Evolutionary conservation across 768 basidiomycete species (phyloP).

Genomic region (Suillus occidentalis): DNA sequence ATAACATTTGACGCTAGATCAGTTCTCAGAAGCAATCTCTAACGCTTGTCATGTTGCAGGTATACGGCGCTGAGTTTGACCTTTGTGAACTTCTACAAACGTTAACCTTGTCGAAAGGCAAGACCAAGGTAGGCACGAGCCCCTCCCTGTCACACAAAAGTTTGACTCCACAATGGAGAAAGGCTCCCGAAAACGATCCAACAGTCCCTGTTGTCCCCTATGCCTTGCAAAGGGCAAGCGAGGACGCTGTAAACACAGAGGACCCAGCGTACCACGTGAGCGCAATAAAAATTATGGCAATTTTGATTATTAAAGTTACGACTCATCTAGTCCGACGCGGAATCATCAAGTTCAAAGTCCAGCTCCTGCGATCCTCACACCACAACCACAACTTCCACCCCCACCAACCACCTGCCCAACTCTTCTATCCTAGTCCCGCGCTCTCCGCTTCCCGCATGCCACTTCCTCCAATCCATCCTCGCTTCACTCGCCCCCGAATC

Average conservation of each 20-base stretch:
- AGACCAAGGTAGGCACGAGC: constrained; percentile 30
- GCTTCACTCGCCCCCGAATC: constrained; percentile 49
- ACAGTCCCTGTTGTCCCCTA: constrained; percentile 21
- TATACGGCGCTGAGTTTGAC: constrained; percentile 39
- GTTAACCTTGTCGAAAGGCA: constrained; percentile 45
- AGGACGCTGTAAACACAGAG: constrained; percentile 44
- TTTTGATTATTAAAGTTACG: background rate
- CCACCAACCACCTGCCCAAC: constrained; percentile 16
- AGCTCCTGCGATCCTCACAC: constrained; percentile 31
- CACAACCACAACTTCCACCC: constrained; percentile 10
- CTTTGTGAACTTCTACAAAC: constrained; percentile 53
- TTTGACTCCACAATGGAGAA: constrained; percentile 27
- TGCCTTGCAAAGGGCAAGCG: constrained; percentile 36
- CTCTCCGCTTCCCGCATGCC: constrained; percentile 48
- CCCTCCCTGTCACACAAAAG: background rate
- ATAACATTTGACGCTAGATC: background rate
- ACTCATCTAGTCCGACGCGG: constrained; percentile 44
- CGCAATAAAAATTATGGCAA: background rate
- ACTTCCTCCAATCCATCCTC: constrained; percentile 59
- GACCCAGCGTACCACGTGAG: constrained; percentile 45
- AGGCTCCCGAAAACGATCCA: constrained; percentile 27
- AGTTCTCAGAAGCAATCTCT: constrained; percentile 6
- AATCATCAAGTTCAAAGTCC: constrained; percentile 45
- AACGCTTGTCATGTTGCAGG: constrained; percentile 12
- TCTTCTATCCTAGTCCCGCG: constrained; percentile 14